Conservation (phyloP, 2,329 filamentous ascomycete genomes). For the Phialocephala subalpina region DNA sequence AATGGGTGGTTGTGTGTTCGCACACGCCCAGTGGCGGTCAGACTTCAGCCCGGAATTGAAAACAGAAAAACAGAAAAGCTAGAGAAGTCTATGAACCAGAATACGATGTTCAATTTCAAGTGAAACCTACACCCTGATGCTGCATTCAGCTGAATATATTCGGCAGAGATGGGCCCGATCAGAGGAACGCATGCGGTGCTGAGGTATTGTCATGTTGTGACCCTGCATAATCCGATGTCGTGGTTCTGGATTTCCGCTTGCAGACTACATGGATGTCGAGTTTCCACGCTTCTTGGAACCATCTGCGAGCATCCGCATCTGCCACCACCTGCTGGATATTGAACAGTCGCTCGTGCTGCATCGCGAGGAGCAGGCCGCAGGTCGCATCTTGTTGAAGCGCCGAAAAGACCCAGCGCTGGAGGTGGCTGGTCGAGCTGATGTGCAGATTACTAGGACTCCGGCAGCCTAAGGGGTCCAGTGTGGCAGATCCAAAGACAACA, state of each 20-base stretch:
- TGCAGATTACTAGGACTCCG: background rate
- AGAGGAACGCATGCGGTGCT: background rate
- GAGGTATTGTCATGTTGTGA: background rate
- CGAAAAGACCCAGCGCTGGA: no score
- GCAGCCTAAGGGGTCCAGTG: background rate
- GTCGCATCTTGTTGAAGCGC: background rate
- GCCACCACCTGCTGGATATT: background rate
- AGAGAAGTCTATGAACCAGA: background rate
- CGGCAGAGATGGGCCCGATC: background rate
- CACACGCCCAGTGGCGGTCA: no score
- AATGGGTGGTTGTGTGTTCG: no score
- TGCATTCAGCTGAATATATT: background rate
- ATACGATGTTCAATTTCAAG: background rate
- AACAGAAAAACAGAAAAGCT: background rate
- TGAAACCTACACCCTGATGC: background rate
- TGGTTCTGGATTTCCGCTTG: background rate
- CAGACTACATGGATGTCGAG: background rate
- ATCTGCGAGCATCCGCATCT: no score
- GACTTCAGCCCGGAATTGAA: background rate
- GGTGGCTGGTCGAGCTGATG: background rate
- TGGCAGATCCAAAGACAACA: background rate
- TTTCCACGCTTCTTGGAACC: no score
- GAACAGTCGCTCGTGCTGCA: background rate
- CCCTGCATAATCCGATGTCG: background rate
- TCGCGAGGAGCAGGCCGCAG: background rate